These are phyloP conservation scores for Cordyceps pruinosa DNA, from an alignment of 2,329 filamentous ascomycete genomes.

Conservation along the genomic window DNA sequence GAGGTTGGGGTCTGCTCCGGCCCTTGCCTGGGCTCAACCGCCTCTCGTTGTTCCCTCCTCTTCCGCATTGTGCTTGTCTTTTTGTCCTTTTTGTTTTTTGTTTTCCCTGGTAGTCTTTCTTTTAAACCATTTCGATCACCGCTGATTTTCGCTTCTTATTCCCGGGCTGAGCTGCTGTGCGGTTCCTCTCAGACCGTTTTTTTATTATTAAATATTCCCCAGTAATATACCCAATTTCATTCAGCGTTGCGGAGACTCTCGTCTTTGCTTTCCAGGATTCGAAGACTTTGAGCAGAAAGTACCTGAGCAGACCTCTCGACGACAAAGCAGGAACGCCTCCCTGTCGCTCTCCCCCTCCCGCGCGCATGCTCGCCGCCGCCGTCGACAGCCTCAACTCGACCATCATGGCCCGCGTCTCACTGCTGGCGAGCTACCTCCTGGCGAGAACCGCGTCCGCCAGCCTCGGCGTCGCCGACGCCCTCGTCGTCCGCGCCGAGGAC, in stretches of 20 bases:
- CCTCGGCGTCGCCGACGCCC: not conserved
- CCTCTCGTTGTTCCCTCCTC: not conserved
- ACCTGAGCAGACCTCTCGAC: too few relatives aligned
- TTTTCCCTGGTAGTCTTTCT: not conserved
- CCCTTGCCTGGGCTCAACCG: not conserved
- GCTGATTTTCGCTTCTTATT: not conserved
- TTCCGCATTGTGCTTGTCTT: not conserved
- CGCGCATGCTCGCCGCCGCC: not conserved
- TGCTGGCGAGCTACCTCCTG: not conserved
- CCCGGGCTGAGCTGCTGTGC: constrained; percentile 1
- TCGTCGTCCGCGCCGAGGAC: constrained; percentile 2
- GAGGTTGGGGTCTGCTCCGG: not conserved
- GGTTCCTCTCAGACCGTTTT: not conserved
- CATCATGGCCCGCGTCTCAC: not conserved
- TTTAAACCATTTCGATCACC: not conserved
- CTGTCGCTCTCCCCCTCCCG: not conserved
- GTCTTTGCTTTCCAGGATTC: too few relatives aligned
- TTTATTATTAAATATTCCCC: not conserved
- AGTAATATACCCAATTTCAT: not conserved
- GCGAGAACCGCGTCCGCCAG: not conserved
- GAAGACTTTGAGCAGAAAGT: too few relatives aligned
- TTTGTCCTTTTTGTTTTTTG: not conserved
- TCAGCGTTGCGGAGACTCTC: not conserved
- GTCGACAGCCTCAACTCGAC: not conserved
- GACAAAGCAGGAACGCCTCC: too few relatives aligned